Evolutionary conservation across 495 filamentous ascomycete species (phyloP).

Genomic region (Podospora bellae-mahoneyi): DNA sequence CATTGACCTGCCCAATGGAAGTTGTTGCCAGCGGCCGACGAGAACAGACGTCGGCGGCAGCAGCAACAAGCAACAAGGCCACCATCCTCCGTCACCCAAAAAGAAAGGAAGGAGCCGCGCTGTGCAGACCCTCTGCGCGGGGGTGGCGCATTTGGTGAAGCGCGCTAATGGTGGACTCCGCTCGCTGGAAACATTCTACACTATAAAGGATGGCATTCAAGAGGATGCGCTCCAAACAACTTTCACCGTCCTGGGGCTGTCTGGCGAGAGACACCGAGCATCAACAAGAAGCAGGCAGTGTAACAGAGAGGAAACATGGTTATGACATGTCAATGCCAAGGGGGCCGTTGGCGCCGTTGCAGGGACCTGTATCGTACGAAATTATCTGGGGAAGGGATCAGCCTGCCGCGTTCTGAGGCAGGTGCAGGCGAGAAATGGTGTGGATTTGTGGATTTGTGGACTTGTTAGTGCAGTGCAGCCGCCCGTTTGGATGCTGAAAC

Average conservation of each 20-base stretch:
- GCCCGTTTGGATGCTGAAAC: slow-evolving; percentile 5
- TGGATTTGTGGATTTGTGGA: too few species aligned
- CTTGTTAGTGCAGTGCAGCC: not conserved
- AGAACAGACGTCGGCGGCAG: too few species aligned
- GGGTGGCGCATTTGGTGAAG: slow-evolving; percentile 11
- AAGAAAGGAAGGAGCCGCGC: slow-evolving; percentile 12
- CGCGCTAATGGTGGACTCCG: slow-evolving; percentile 1
- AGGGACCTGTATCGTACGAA: slow-evolving; percentile 6
- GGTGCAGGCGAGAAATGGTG: not conserved
- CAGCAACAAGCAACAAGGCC: too few species aligned
- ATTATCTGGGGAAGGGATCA: not conserved
- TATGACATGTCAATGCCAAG: not conserved
- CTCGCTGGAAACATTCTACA: not conserved
- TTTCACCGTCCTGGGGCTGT: not conserved
- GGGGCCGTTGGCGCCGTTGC: slow-evolving; percentile 4
- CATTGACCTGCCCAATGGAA: too few species aligned
- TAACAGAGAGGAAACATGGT: not conserved
- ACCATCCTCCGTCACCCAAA: not conserved
- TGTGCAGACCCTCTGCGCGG: slow-evolving; percentile 3
- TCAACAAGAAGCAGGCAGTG: too few species aligned
- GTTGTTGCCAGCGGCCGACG: too few species aligned
- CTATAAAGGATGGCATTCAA: not conserved
- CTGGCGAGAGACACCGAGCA: not conserved
- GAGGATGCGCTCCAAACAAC: not conserved
- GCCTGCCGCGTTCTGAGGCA: not conserved